phyloP scores from a whole-genome alignment of 192 early-diverging fungal species.

The Backusella psychrophila region DNA sequence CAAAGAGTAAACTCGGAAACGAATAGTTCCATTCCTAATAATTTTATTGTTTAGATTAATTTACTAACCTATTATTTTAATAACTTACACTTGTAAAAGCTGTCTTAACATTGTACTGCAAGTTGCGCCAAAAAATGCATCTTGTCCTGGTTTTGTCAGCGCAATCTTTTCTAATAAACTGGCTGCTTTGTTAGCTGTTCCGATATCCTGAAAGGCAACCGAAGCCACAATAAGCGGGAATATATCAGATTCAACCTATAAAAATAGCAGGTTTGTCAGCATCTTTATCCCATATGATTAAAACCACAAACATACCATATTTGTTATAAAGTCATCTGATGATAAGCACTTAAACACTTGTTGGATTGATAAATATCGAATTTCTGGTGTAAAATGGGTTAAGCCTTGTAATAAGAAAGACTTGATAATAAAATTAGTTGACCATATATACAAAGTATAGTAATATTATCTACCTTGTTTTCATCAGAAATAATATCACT shows the following conservation, averaged over 20 bases:
- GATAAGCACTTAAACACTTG: conserved; percentile 43
- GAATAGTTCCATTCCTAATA: conserved; percentile 34
- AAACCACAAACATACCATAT: conserved; percentile 26
- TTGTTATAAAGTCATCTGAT: conserved; percentile 16
- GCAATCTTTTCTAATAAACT: conserved; percentile 35
- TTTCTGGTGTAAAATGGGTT: conserved; percentile 29
- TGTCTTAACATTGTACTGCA: conserved; percentile 11
- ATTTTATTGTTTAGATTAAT: neutral
- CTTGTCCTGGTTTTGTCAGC: neutral
- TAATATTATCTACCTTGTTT: conserved; percentile 15
- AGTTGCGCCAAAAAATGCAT: conserved; percentile 11
- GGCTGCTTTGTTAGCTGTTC: conserved; percentile 26
- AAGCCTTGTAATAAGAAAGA: conserved; percentile 34
- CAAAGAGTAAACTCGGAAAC: conserved; percentile 53
- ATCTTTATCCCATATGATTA: too few species aligned
- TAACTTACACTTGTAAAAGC: neutral
- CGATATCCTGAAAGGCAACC: conserved; percentile 33
- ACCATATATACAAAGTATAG: neutral
- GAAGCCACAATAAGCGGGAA: conserved; percentile 29
- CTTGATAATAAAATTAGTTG: conserved; percentile 6
- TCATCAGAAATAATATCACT: conserved; percentile 4
- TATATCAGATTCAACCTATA: conserved; percentile 33
- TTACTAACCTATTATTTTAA: neutral
- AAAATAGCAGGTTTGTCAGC: neutral
- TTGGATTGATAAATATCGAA: conserved; percentile 39